Evolutionary conservation across 2,329 filamentous ascomycete genomes (phyloP).

Genomic region (Trichothecium sympodiale): DNA sequence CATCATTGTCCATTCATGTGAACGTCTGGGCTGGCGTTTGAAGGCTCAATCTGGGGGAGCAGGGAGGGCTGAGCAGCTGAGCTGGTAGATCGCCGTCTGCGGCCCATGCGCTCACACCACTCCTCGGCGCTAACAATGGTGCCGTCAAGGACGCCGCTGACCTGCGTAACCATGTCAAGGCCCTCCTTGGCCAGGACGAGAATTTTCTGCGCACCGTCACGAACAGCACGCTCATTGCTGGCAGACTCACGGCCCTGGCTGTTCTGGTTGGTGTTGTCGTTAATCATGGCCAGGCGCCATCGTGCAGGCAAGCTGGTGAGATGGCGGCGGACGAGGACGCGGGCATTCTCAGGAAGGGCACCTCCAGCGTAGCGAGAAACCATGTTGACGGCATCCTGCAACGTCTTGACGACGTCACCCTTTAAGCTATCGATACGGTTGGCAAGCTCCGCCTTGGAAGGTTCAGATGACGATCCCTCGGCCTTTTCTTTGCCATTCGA

Average conservation of each 20-base stretch:
- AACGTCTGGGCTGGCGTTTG: too few species aligned
- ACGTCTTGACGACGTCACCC: conserved; percentile 61
- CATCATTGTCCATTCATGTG: too few species aligned
- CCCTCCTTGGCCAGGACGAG: conserved; percentile 82
- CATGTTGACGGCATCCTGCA: conserved; percentile 72
- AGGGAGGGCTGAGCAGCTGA: background rate
- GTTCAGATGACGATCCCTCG: conserved; percentile 13
- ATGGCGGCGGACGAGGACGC: conserved; percentile 71
- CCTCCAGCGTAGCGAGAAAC: conserved; percentile 89
- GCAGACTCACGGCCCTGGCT: conserved; percentile 23
- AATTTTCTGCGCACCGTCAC: conserved; percentile 60
- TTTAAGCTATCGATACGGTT: conserved; percentile 58
- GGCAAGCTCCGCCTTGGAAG: conserved; percentile 32
- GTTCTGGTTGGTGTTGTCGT: conserved; percentile 13
- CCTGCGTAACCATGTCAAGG: conserved; percentile 87
- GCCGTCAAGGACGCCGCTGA: conserved; percentile 76
- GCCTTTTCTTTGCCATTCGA: conserved; percentile 3
- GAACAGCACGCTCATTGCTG: conserved; percentile 8
- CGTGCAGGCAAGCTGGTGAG: conserved; percentile 75
- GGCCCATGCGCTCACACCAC: conserved; percentile 73
- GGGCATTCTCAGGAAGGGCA: conserved; percentile 79
- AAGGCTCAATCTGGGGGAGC: too few species aligned
- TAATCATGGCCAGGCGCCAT: conserved; percentile 57
- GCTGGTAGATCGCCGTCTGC: background rate
- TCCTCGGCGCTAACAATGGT: conserved; percentile 84